Evolutionary conservation across 192 early-diverging fungal genomes (phyloP).

Genomic region (Mortierella alpina): DNA sequence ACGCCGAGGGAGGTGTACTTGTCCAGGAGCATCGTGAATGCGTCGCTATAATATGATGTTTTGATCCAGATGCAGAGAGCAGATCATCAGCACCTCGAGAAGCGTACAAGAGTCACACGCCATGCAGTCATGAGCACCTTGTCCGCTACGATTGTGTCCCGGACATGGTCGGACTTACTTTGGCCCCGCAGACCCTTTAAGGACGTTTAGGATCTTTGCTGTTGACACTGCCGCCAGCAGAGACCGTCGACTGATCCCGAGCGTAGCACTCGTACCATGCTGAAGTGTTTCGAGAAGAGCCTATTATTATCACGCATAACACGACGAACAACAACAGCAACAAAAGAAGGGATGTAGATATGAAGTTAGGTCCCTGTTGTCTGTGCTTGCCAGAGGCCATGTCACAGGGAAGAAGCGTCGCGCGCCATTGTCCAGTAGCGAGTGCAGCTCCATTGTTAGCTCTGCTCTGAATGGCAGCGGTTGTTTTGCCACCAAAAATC

Average conservation of each 20-base stretch:
- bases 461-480: not conserved
- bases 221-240: constrained; percentile 70
- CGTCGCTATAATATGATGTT: constrained; percentile 45
- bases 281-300: constrained; percentile 69
- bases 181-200: constrained; percentile 38
- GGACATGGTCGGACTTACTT: constrained; percentile 26
- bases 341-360: not conserved
- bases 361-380: not conserved
- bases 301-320: not conserved
- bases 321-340: not conserved
- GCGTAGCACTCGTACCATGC: constrained; percentile 66
- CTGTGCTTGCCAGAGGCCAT: not conserved
- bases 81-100: not conserved
- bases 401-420: not conserved
- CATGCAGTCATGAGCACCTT: not conserved
- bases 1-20: constrained; percentile 72
- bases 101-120: not conserved
- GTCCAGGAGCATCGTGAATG: constrained; percentile 69
- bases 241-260: constrained; percentile 66
- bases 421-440: not conserved
- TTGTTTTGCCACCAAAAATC: not conserved
- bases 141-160: too few relatives aligned
- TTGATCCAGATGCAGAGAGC: not conserved
- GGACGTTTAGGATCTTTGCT: constrained; percentile 67
- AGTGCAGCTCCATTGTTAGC: not conserved